A percentile compares a stretch with the other conserved stretches of the same genome.
Conservation (phyloP, 1,284 basidiomycete genomes). For the Afroboletus lepidellus region DNA sequence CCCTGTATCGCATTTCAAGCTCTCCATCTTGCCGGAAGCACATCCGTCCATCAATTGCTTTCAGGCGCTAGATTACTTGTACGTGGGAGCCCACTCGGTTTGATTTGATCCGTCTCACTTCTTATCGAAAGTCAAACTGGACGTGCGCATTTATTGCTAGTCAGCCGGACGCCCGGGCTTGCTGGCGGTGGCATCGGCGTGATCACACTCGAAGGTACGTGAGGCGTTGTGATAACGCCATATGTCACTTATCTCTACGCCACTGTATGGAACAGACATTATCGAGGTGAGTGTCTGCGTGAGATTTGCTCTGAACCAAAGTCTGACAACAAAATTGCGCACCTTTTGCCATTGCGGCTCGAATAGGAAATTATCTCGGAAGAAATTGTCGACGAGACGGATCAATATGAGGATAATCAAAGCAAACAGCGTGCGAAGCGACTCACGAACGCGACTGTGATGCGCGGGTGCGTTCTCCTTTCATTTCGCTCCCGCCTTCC, state of each 20-base stretch:
- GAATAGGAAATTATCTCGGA: constrained; percentile 77
- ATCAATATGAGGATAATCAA: constrained; percentile 83
- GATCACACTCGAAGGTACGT: constrained; percentile 71
- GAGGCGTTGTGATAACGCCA: neutral
- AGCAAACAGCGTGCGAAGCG: constrained; percentile 63
- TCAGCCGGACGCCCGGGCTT: constrained; percentile 80
- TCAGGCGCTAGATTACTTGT: constrained; percentile 86
- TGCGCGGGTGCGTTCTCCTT: constrained; percentile 63
- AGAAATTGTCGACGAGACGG: constrained; percentile 90
- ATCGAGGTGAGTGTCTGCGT: constrained; percentile 50
- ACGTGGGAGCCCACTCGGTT: constrained; percentile 22
- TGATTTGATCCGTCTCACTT: constrained; percentile 29
- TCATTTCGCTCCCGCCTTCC: neutral
- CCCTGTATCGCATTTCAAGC: constrained; percentile 71
- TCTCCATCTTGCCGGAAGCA: constrained; percentile 91
- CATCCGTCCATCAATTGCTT: constrained; percentile 83
- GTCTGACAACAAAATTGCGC: constrained; percentile 20
- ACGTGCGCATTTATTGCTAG: constrained; percentile 87
- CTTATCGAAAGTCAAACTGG: constrained; percentile 79
- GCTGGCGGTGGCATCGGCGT: constrained; percentile 82
- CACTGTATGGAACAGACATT: constrained; percentile 48
- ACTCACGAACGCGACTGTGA: constrained; percentile 70
- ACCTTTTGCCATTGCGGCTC: neutral
- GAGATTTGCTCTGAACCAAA: neutral
- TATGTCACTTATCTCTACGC: neutral